Conservation (phyloP, 208 protist genomes). For the Leishmania mexicana region DNA sequence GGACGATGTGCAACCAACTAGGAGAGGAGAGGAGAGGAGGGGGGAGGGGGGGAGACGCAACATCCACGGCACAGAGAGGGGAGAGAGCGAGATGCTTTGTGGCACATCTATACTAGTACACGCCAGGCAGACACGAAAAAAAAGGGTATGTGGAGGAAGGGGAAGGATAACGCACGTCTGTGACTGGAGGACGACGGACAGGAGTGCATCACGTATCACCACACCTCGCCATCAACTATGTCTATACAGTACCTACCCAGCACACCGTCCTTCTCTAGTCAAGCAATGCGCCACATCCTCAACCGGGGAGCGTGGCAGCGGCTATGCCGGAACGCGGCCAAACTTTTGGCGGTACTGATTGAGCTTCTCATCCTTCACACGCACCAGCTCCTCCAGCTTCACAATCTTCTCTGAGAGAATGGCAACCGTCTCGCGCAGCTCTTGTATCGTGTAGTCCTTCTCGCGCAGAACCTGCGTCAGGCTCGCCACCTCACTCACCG, state of each 20-base stretch:
- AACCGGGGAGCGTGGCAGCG: background rate
- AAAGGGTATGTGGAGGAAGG: background rate
- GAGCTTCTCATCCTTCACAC: slow-evolving; percentile 96
- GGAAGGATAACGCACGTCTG: background rate
- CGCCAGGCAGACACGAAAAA: background rate
- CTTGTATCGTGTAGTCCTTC: slow-evolving; percentile 91
- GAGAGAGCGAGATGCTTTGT: background rate
- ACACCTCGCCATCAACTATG: background rate
- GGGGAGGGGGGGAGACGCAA: too few species aligned
- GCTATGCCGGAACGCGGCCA: slow-evolving; percentile 34
- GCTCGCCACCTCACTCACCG: slow-evolving; percentile 18
- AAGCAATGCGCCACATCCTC: background rate
- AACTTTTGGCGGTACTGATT: slow-evolving; percentile 73
- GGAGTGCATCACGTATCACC: background rate
- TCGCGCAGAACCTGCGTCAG: slow-evolving; percentile 73
- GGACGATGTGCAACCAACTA: background rate
- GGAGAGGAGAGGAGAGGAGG: background rate
- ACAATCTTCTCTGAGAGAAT: slow-evolving; percentile 93
- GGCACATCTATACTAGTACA: background rate
- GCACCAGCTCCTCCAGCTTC: slow-evolving; percentile 96
- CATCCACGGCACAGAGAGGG: background rate
- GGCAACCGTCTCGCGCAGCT: slow-evolving; percentile 89
- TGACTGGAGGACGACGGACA: background rate
- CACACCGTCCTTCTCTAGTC: background rate
- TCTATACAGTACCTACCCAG: background rate